Percentiles rank a stretch among this genome's conserved stretches.
Evolutionary conservation across 306 rosid genomes (phyloP).

Genomic region (Hippophae gyantsensis): DNA sequence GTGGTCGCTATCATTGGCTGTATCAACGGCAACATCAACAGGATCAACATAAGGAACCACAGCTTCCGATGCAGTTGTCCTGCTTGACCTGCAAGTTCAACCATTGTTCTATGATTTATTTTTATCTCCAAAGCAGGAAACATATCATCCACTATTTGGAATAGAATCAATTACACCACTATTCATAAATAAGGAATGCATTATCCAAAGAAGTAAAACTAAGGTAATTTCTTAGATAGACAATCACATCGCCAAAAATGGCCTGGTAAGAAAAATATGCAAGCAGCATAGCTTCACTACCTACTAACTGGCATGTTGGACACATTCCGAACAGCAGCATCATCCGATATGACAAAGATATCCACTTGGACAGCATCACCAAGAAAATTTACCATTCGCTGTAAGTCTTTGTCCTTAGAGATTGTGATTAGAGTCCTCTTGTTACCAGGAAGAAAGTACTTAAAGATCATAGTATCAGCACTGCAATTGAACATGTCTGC

Average conservation of each 20-base stretch:
- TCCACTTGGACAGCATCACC: conserved; percentile 66
- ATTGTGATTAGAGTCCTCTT: conserved; percentile 81
- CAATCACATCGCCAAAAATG: conserved; percentile 10
- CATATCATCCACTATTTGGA: background rate
- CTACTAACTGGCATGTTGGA: conserved; percentile 87
- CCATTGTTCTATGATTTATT: conserved; percentile 12
- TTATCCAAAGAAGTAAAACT: too few relatives aligned
- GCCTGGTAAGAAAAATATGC: conserved; percentile 4
- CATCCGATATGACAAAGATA: conserved; percentile 62
- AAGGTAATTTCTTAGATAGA: background rate
- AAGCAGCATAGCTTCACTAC: conserved; percentile 29
- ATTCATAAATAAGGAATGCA: too few relatives aligned
- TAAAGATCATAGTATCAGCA: conserved; percentile 49
- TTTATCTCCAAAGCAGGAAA: conserved; percentile 1
- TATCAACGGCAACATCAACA: conserved; percentile 28
- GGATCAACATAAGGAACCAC: conserved; percentile 52
- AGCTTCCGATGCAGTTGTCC: conserved; percentile 85
- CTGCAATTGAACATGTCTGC: conserved; percentile 66
- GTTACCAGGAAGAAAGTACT: conserved; percentile 90
- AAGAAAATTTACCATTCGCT: conserved; percentile 76
- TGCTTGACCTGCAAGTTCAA: conserved; percentile 65
- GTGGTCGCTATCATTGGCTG: conserved; percentile 24
- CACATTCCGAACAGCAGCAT: conserved; percentile 48
- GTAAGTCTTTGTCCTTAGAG: conserved; percentile 90
- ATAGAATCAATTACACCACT: too few relatives aligned